Conservation (phyloP, 1,284 basidiomycete genomes). For the Polyporus tsugae region DNA sequence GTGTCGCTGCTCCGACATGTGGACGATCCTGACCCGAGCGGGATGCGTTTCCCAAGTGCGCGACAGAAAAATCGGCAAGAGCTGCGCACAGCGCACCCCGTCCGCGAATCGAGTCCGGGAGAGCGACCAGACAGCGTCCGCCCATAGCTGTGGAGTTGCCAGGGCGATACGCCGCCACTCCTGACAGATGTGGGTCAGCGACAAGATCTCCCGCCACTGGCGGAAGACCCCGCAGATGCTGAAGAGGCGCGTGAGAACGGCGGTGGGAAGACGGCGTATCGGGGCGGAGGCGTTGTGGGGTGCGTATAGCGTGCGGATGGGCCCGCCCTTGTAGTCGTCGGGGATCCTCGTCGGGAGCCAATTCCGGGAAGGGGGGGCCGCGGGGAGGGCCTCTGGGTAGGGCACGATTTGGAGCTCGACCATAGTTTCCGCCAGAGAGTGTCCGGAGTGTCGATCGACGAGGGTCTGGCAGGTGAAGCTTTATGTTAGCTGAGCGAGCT, state of each 20-base stretch:
- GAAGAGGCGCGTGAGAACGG: constrained; percentile 9
- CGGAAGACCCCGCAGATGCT: not conserved
- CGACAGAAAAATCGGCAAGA: not conserved
- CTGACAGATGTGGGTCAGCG: constrained; percentile 3
- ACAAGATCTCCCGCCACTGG: not conserved
- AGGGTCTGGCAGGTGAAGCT: not conserved
- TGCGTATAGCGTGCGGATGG: constrained; percentile 4
- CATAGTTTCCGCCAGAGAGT: not conserved
- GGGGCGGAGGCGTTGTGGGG: constrained; percentile 1
- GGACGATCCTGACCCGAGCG: not conserved
- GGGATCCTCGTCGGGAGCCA: not conserved
- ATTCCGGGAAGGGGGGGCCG: not conserved
- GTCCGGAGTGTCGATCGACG: not conserved
- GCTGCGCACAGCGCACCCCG: not conserved
- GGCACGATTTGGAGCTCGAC: constrained; percentile 6
- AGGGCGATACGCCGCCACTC: not conserved
- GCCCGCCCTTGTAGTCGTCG: not conserved
- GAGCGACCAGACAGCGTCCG: not conserved
- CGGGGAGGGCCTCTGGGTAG: not conserved
- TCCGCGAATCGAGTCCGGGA: not conserved
- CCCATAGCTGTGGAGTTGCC: constrained; percentile 1
- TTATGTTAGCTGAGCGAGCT: not conserved
- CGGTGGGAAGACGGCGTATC: not conserved
- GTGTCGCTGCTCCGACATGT: not conserved
- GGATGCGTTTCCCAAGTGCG: not conserved